phyloP scores from a whole-genome alignment of 2,329 filamentous ascomycete species.

The Stagonosporopsis chrysanthemi region DNA sequence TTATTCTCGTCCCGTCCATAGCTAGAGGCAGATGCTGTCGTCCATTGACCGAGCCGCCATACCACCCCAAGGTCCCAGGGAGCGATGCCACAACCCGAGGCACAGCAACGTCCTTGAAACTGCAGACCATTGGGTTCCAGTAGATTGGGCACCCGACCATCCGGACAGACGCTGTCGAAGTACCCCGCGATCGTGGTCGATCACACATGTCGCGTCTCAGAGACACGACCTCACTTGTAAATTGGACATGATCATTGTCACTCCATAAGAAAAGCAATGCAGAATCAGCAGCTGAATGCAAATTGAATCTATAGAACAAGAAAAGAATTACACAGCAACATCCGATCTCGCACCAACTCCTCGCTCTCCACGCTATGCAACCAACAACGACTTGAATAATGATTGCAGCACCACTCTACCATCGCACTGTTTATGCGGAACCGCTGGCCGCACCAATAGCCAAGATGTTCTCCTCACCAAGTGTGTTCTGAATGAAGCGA shows the following conservation, averaged over 20 bases:
- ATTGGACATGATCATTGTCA: neutral
- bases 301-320: neutral
- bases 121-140: too few relatives aligned
- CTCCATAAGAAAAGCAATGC: neutral
- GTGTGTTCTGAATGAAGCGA: constrained; percentile 61
- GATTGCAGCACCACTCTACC: neutral
- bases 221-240: neutral
- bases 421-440: neutral
- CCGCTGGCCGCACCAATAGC: constrained; percentile 26
- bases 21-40: neutral
- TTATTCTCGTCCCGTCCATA: too few relatives aligned
- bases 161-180: neutral
- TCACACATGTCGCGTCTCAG: neutral
- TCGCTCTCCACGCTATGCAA: neutral
- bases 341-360: neutral
- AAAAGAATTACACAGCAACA: neutral
- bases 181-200: neutral
- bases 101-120: neutral
- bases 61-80: neutral
- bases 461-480: constrained; percentile 57
- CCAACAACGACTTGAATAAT: neutral
- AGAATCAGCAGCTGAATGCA: neutral
- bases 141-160: neutral
- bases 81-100: neutral
- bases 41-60: too few relatives aligned